Evolutionary conservation across 2,329 filamentous ascomycete species (phyloP), one percentile per base, ranked within the genome.

Genomic region (Salinomyces thailandicus): DNA sequence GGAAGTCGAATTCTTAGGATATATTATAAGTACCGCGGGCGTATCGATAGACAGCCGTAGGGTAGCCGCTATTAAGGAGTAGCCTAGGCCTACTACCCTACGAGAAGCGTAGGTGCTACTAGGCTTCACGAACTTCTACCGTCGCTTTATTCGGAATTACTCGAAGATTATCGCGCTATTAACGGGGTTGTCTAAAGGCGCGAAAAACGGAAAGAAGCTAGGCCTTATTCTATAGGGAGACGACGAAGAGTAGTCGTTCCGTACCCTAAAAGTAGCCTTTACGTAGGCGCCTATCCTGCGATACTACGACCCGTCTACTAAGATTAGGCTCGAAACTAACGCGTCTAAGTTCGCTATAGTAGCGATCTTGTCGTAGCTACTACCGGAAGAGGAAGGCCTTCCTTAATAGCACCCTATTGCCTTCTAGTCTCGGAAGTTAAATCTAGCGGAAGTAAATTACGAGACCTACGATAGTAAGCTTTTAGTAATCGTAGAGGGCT

Each of bases 1-100:
- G 16, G 19, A 48, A 39, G 42, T 53, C 18, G 37, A 53, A 14
- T 62, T 53, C 38, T 39, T 62, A 22, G 41, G 48, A 14, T 59
- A 49, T 41, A 51, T 51, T 31, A 52, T 61, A 20, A 32, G 28
- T n/a, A 34, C 31, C 8, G 30, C 46, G 20, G 38, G 49, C 32
- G 43, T 61, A 13, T 16, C 27, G n/a, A 56, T 60, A 31, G 37
- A 57, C 33, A 38, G 31, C 31, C 36, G 38, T 2, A 57, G 57
- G 31, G 46, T 55, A 9, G 35, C 35, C 24, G 36, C 38, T 24
- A 43, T 61, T 19, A 22, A 44, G 24, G 29, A 53, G 39, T 52
- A 13, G 24, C 17, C 4, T 13, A 16, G 8, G 14, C 27, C 14
- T 13, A 30, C 4, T 3, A n/a, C 4, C 3, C 11, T 30, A n/a